Base-by-base conservation (phyloP, 768 basidiomycete species). In the Boletales sp. region DNA sequence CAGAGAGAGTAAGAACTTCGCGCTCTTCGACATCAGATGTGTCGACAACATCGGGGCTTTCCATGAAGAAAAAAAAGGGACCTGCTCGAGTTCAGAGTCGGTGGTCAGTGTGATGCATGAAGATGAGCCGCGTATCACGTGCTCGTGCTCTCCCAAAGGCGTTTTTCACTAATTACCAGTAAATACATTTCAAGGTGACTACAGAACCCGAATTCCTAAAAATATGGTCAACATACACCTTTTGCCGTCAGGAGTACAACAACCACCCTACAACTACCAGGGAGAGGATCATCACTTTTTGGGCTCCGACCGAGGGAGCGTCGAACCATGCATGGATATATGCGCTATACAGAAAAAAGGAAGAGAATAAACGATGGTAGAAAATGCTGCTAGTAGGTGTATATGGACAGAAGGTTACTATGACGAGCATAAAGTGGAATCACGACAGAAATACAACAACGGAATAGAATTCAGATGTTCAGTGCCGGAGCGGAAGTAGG, bases 21-120 rank as follows among this genome's bases (percentile, higher is more conserved):
- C 73, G 72, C 55, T 86, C 84, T 56, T 84, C 84, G 41, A 70
- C 65, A 55, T 86, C 84, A 5, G 83, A 85, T 15, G 84, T 84
- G 58, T 81, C 81, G 13, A 86, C 77, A 42, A 78, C 59, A 39
- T 80, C 81, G 7, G 53, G 53, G 38, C 48, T 53, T 13, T 64
- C 59, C 61, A 62, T 62, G 41, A 42, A 44, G n/a, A n/a, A 27
- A 27, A 27, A 29, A 31, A 29, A 10, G 9, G 35, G 17, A n/a
- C 36, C 40, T n/a, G 38, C 24, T 56, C 40, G 18, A 17, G 30
- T 18, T 36, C 8, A 36, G 13, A 17, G 35, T 37, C 4, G 13
- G 17, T 17, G 4, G 24, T 27, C 10, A 3, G 34, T 9, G 15
- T 12, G 36, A 38, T 37, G n/a, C n/a, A 8, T 15, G 7, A 17